Evolutionary conservation across 1,139 yeast genomes (phyloP).

Genomic region (Nematodospora anomalae): DNA sequence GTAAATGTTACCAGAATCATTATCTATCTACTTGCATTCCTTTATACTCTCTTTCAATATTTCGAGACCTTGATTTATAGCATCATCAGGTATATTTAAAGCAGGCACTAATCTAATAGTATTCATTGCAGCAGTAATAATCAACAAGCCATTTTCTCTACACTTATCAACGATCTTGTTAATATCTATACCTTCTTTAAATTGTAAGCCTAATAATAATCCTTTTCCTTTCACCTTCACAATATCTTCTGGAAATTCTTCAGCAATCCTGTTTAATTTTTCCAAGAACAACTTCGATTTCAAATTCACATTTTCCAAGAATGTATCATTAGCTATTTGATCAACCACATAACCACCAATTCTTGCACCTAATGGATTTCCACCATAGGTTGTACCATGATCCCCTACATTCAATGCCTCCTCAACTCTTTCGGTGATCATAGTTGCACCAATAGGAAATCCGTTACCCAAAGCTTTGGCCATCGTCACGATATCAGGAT

Average conservation of each 20-base stretch:
- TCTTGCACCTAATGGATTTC: conserved; percentile 88
- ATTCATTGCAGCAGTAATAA: conserved; percentile 89
- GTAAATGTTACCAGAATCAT: no score
- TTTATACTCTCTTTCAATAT: conserved; percentile 45
- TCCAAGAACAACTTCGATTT: conserved; percentile 57
- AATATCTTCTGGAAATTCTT: conserved; percentile 54
- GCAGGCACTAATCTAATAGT: conserved; percentile 92
- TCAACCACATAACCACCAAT: conserved; percentile 76
- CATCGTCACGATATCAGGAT: conserved; percentile 90
- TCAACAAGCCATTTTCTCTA: conserved; percentile 74
- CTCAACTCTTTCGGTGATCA: conserved; percentile 80
- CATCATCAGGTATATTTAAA: conserved; percentile 71
- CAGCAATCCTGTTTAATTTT: conserved; percentile 52
- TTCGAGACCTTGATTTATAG: conserved; percentile 66
- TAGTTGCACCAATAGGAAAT: conserved; percentile 94
- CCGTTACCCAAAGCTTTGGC: conserved; percentile 98
- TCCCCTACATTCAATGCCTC: conserved; percentile 78
- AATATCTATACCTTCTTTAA: conserved; percentile 58
- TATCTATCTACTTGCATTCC: no score
- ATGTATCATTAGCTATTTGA: conserved; percentile 58
- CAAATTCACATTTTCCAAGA: conserved; percentile 57
- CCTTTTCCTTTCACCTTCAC: conserved; percentile 84
- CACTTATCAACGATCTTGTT: conserved; percentile 64
- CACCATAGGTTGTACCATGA: conserved; percentile 98
- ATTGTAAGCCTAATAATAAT: conserved; percentile 78